Base-by-base conservation (phyloP, 345 rosid species). In the Noccaea bulbosa region DNA sequence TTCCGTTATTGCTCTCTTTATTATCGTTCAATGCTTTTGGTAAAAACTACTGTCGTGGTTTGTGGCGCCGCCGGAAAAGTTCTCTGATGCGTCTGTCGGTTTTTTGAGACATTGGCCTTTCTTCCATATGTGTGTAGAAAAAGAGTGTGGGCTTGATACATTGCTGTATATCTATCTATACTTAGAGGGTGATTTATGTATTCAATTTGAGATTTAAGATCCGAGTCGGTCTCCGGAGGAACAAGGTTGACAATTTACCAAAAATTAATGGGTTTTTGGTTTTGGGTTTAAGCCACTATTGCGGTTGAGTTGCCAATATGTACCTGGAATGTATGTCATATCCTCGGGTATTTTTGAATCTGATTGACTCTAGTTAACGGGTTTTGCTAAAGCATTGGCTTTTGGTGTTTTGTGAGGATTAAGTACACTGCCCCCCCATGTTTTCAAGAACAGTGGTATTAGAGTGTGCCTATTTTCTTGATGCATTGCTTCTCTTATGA, bases 401-500 rank as follows among this genome's bases (percentile, higher is more conserved):
- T 54, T 54, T 14, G 40, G 12, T 54, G 59, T 4, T 27, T 27
- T 27, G 0, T 27, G 3, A 27, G 30, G 30, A 27, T 27, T 2
- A 27, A 27, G 30, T 2, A 27, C 30, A 27, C 30, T 27, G 30
- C 30, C 39, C 39, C 37, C 12, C 12, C 39, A n/a, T 30, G 58
- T 53, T 53, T 52, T 52, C 16, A 30, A 52, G 57, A 27, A 30
- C 9, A 52, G 30, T 52, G 17, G 57, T 30, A 30, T 30, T 32
- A 5, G 30, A 27, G 30, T 2, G 30, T 27, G 30, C 30, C 4
- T 27, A 27, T 2, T 27, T 27, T 27, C 2, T 27, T 1, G 30
- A 27, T 27, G 4, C 2, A 1, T 2, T 43, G 46, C 46, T 5
- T 43, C 46, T 43, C 46, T 43, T 12, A 4, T 43, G 46, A 43